phyloP scores from a whole-genome alignment of 768 basidiomycete species.

The Lactarius quietus region DNA sequence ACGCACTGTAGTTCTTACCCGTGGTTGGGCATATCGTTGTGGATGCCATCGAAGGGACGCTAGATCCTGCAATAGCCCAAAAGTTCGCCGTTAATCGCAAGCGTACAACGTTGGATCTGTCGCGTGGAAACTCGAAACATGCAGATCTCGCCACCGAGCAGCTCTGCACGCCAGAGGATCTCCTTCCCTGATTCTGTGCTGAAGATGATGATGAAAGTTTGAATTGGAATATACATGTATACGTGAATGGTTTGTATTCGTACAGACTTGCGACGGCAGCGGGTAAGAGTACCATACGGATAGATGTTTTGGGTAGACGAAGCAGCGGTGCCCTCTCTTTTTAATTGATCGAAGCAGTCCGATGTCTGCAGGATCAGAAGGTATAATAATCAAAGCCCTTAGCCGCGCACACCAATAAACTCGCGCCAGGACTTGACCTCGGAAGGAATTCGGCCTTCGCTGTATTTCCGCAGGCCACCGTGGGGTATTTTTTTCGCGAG shows the following conservation, averaged over 20 bases:
- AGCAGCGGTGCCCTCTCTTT: not conserved
- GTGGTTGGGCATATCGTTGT: conserved; percentile 75
- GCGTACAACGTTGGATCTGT: conserved; percentile 32
- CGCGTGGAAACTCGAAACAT: conserved; percentile 27
- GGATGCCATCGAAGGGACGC: conserved; percentile 61
- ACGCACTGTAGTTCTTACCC: conserved; percentile 71
- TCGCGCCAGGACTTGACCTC: conserved; percentile 93
- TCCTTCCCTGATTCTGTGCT: conserved; percentile 26
- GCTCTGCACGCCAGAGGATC: conserved; percentile 21
- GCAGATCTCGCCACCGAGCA: conserved; percentile 7
- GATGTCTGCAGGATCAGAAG: conserved; percentile 3
- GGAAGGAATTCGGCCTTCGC: conserved; percentile 82
- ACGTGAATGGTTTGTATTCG: conserved; percentile 9
- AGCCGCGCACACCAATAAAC: conserved; percentile 74
- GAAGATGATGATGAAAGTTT: conserved; percentile 19
- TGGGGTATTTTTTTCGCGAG: conserved; percentile 79
- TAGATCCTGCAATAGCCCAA: conserved; percentile 46
- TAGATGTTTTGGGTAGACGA: conserved; percentile 1
- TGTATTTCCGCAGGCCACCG: conserved; percentile 74
- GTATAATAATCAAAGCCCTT: conserved; percentile 24
- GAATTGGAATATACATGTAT: not conserved
- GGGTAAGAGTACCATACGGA: not conserved
- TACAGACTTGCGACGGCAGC: conserved; percentile 7
- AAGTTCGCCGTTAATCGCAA: conserved; percentile 66
- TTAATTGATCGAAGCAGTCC: not conserved